Percentiles rank a stretch among this genome's conserved stretches.
These are phyloP conservation scores for Spongispora temasekensis DNA, from an alignment of 1,284 basidiomycete species.

Conservation along the genomic window DNA sequence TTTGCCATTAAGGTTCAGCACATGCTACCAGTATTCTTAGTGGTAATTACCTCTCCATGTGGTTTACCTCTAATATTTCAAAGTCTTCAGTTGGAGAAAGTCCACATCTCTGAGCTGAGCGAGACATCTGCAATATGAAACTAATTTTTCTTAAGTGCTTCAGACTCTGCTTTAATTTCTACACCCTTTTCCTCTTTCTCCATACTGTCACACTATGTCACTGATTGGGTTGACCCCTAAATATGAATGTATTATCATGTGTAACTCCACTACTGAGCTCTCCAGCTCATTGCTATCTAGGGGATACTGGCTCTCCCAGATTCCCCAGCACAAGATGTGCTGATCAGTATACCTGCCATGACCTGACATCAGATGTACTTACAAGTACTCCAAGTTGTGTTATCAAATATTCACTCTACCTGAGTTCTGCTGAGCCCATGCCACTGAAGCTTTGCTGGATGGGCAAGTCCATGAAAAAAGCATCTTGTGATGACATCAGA, in stretches of 20 bases:
- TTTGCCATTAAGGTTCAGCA: not conserved
- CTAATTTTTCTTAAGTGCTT: not conserved
- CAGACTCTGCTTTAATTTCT: not conserved
- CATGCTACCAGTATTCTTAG: not conserved
- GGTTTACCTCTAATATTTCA: not conserved
- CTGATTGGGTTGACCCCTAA: too few species aligned
- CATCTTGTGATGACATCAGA: not conserved
- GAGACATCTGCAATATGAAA: not conserved
- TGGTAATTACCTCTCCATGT: not conserved
- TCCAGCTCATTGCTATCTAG: not conserved
- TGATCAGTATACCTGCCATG: not conserved
- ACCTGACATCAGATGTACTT: too few species aligned
- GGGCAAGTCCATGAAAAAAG: not conserved
- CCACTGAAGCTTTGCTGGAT: not conserved
- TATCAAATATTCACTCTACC: not conserved
- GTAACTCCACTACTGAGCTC: not conserved
- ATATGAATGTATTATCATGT: not conserved
- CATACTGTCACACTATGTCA: too few species aligned
- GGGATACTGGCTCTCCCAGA: not conserved
- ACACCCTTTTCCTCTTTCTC: not conserved
- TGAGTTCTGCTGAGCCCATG: not conserved
- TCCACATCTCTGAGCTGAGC: not conserved
- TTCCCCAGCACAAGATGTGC: not conserved
- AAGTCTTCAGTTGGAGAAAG: not conserved
- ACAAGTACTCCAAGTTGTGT: not conserved